phyloP scores from a whole-genome alignment of 2,329 filamentous ascomycete genomes.

The Lithohypha guttulata region DNA sequence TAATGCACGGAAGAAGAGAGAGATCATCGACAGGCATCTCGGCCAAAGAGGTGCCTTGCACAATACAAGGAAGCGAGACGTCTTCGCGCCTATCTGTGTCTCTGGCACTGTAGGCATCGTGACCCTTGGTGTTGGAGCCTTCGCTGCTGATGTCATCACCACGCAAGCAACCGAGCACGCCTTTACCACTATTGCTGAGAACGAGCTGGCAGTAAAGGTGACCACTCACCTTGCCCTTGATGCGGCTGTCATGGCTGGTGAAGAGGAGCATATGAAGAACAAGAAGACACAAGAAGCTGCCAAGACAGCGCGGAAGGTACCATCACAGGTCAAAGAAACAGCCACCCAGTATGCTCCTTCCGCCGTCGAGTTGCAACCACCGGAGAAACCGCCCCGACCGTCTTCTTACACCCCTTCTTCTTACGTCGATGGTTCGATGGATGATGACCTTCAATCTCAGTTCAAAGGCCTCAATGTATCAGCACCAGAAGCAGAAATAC shows the following conservation, averaged over 20 bases:
- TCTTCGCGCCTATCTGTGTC: slow-evolving; percentile 31
- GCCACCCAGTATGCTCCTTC: too few relatives aligned
- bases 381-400: too few relatives aligned
- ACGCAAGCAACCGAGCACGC: slow-evolving; percentile 30
- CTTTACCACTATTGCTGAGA: slow-evolving; percentile 20
- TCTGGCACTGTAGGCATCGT: slow-evolving; percentile 30
- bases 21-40: slow-evolving; percentile 33
- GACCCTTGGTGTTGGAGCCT: slow-evolving; percentile 29
- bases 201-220: slow-evolving; percentile 29
- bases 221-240: slow-evolving; percentile 30
- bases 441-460: too few relatives aligned
- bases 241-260: slow-evolving; percentile 27
- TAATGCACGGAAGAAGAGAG: slow-evolving; percentile 34
- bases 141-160: slow-evolving; percentile 29
- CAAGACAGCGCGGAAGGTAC: too few relatives aligned
- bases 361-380: too few relatives aligned
- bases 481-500: too few relatives aligned
- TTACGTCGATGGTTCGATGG: too few relatives aligned
- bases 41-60: slow-evolving; percentile 27
- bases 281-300: too few relatives aligned
- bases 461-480: too few relatives aligned
- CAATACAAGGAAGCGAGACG: slow-evolving; percentile 33
- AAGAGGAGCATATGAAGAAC: slow-evolving; percentile 29
- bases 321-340: too few relatives aligned
- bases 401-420: too few relatives aligned